Percentiles rank a stretch among this genome's conserved stretches.
These are phyloP conservation scores for Fusarium concolor DNA, from an alignment of 2,329 filamentous ascomycete species.

Conservation along the genomic window DNA sequence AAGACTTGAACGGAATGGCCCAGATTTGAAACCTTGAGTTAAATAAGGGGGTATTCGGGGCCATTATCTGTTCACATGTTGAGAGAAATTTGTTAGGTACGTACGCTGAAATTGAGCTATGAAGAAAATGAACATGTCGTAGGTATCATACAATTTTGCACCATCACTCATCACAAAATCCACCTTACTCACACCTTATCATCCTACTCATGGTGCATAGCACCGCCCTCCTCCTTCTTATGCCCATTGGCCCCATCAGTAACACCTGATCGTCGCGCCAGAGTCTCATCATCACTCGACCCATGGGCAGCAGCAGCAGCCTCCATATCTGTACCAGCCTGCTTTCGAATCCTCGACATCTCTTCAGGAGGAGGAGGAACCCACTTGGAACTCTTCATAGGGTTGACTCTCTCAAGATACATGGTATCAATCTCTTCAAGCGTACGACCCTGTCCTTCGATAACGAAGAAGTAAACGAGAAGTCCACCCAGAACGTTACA, in stretches of 20 bases:
- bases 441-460: constrained; percentile 77
- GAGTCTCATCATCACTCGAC: constrained; percentile 35
- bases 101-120: background rate
- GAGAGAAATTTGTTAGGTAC: background rate
- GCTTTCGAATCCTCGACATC: constrained; percentile 56
- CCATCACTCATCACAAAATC: background rate
- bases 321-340: constrained; percentile 56
- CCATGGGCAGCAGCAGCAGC: constrained; percentile 4
- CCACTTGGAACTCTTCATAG: constrained; percentile 71
- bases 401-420: constrained; percentile 74
- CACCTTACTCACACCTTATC: too few species aligned
- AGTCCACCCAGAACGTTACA: constrained; percentile 74
- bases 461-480: constrained; percentile 81
- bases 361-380: constrained; percentile 57
- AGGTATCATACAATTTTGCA: constrained; percentile 9
- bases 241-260: constrained; percentile 11
- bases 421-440: constrained; percentile 85
- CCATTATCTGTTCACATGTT: too few species aligned
- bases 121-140: background rate
- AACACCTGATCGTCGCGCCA: constrained; percentile 16
- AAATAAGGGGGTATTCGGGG: too few species aligned
- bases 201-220: constrained; percentile 24
- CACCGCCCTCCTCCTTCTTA: constrained; percentile 34
- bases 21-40: too few species aligned
- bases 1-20: too few species aligned